Evolutionary conservation across 495 filamentous ascomycete species (phyloP).

Genomic region (Aspergillus sclerotiicarbonarius): DNA sequence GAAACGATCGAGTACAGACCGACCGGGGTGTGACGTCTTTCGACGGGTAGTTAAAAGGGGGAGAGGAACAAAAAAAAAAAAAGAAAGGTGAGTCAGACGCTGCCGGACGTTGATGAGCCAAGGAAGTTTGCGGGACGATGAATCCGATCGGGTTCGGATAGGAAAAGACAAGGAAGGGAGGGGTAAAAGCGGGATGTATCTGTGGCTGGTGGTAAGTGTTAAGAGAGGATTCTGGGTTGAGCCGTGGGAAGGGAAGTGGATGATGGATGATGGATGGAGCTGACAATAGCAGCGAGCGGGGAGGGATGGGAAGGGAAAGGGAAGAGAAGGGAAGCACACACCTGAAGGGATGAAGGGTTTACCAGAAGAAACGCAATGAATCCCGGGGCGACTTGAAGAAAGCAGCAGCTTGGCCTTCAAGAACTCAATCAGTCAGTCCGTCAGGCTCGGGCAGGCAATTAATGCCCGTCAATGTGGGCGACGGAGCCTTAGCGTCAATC

Average conservation of each 20-base stretch:
- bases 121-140: constrained; percentile 44
- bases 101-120: constrained; percentile 36
- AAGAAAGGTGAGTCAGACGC: constrained; percentile 24
- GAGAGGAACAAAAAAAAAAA: too few relatives aligned
- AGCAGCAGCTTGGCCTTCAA: background rate
- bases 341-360: background rate
- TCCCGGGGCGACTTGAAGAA: constrained; percentile 3
- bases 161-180: constrained; percentile 9
- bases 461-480: constrained; percentile 7
- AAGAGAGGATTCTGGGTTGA: constrained; percentile 2
- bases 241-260: constrained; percentile 12
- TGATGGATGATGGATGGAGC: too few relatives aligned
- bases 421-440: background rate
- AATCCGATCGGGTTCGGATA: constrained; percentile 35
- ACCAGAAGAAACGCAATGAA: background rate
- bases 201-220: constrained; percentile 1
- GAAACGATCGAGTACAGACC: constrained; percentile 11
- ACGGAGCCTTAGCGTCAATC: constrained; percentile 8
- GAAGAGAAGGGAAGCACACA: background rate
- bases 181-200: constrained; percentile 7
- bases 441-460: background rate
- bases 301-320: background rate
- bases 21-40: constrained; percentile 3
- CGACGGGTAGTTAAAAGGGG: constrained; percentile 9
- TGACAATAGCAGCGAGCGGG: constrained; percentile 3